Percentiles rank a stretch among this genome's conserved stretches.
Conservation (phyloP, 108 stramenopile genomes). For the Bacterosira constricta region DNA sequence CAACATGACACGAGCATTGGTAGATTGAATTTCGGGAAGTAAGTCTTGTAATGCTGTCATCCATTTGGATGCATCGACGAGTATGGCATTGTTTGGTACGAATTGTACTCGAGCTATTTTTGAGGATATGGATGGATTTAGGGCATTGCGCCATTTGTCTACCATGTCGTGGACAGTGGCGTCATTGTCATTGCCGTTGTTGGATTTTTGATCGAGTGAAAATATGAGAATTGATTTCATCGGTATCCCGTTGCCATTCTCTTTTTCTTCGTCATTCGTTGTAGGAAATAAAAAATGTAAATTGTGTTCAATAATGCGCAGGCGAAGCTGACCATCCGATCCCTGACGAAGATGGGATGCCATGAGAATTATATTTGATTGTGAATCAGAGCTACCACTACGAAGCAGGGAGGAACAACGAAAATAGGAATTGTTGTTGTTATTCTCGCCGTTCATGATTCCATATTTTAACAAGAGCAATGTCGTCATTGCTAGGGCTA, state of each 20-base stretch:
- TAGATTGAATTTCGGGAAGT: conserved; percentile 9
- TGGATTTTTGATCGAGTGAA: conserved; percentile 15
- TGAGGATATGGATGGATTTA: background rate
- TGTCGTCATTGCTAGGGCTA: background rate
- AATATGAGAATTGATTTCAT: conserved; percentile 32
- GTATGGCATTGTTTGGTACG: conserved; percentile 33
- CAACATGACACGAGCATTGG: conserved; percentile 30
- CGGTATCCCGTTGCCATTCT: background rate
- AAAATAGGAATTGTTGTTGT: background rate
- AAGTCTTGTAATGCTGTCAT: conserved; percentile 13
- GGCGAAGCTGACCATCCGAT: conserved; percentile 25
- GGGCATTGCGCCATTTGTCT: conserved; percentile 10
- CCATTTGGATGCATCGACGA: conserved; percentile 44
- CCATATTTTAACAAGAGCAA: background rate
- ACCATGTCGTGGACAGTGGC: conserved; percentile 4
- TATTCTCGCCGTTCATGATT: background rate
- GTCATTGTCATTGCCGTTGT: background rate
- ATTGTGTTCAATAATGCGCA: conserved; percentile 42
- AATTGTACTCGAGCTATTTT: conserved; percentile 13
- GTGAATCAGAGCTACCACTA: background rate
- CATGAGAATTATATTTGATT: conserved; percentile 14
- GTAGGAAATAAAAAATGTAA: conserved; percentile 13
- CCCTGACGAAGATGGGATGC: conserved; percentile 43
- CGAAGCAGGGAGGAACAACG: background rate
- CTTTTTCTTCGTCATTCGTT: background rate